Base-by-base conservation (phyloP, 805 yeast species). In the Candida jianshihensis region DNA sequence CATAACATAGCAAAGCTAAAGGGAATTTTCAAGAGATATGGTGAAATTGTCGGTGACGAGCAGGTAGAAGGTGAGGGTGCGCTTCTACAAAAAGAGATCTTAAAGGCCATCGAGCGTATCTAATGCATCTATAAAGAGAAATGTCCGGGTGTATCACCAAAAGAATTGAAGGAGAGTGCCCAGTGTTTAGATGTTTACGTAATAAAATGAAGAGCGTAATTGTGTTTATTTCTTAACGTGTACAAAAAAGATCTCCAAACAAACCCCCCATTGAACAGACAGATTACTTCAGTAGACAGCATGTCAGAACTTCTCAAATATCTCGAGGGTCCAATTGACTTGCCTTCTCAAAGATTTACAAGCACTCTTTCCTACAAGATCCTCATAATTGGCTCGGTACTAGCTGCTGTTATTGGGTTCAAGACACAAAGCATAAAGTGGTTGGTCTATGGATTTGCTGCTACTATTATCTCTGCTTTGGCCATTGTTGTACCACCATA, bases 1-100 rank as follows among this genome's bases (percentile, higher is more conserved):
- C 45, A 47, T 3, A 75, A 72, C 21, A 50, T 60, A 5, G 59
- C 60, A 14, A 47, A 48, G n/a, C 49, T 74, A 8, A 73, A 71
- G 45, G 57, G 51, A 9, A 43, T 62, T 8, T 62, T 75, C 43
- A 66, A 70, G 43, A 59, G 55, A 1, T 76, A 71, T 47, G 79
- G 81, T 9, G 76, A 71, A n/a, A 63, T 71, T 3, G 53, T 55
- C 3, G 73, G 68, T 14, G 60, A 59, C 19, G 68, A 66, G 25
- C 55, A 56, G 26, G 61, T 67, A 57, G 33, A 36, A 2, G 33
- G 38, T 5, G 38, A 47, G 21, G 29, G 42, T 1, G n/a, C n/a
- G n/a, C 22, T 42, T 19, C 20, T 47, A 30, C 34, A 39, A 24
- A 20, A 20, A 7, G 53, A 47, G 26, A 39, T 49, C 2, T 25